A percentile compares a stretch with the other conserved stretches of the same genome.
Conservation (phyloP, 352 stramenopile genomes). For the Salisapilia sapeloensis region DNA sequence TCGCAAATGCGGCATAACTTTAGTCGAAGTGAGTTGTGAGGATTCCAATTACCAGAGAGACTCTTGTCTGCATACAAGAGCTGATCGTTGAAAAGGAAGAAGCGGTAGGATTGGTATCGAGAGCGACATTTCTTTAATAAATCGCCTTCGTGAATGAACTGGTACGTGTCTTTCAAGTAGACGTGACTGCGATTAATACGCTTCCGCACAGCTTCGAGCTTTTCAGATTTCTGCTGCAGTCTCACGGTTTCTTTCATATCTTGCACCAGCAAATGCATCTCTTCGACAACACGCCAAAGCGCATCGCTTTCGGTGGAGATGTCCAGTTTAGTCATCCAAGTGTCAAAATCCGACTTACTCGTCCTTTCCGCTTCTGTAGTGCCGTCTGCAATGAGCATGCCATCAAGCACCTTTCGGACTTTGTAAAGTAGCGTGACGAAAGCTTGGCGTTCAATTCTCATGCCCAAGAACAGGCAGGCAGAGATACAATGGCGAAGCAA, state of each 20-base stretch:
- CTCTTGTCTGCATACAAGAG: slow-evolving; percentile 64
- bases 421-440: slow-evolving; percentile 67
- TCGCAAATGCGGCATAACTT: slow-evolving; percentile 72
- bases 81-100: slow-evolving; percentile 83
- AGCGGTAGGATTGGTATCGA: slow-evolving; percentile 70
- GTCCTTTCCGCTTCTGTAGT: no score
- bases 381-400: no score
- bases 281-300: slow-evolving; percentile 66
- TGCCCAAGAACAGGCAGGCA: slow-evolving; percentile 67
- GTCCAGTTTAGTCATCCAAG: slow-evolving; percentile 53
- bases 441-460: slow-evolving; percentile 52
- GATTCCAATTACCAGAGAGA: slow-evolving; percentile 68
- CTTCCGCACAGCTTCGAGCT: slow-evolving; percentile 73
- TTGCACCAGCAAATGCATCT: slow-evolving; percentile 82
- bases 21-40: slow-evolving; percentile 69
- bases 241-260: slow-evolving; percentile 83
- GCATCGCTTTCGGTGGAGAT: slow-evolving; percentile 41
- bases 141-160: slow-evolving; percentile 90
- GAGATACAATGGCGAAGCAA: slow-evolving; percentile 67
- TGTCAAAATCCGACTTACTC: slow-evolving; percentile 5
- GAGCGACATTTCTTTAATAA: slow-evolving; percentile 89
- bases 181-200: slow-evolving; percentile 84
- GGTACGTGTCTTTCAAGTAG: slow-evolving; percentile 88
- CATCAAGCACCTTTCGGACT: slow-evolving; percentile 36
- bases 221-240: slow-evolving; percentile 56